Conservation (phyloP, 352 stramenopile species). For the Globisporangium yorkense region DNA sequence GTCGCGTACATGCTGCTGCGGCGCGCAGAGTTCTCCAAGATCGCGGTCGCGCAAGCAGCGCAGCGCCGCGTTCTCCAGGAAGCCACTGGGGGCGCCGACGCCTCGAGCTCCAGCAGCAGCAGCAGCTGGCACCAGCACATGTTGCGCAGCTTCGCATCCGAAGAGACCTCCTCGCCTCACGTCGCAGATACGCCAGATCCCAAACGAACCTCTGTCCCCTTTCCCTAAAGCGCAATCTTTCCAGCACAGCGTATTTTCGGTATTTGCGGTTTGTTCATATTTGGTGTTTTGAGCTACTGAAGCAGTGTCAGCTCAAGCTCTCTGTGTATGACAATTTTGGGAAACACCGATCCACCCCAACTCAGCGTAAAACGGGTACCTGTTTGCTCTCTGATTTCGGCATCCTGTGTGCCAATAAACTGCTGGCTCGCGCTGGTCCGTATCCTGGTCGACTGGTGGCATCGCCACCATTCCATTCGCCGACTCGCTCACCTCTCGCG, state of each 20-base stretch:
- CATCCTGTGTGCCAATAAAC: neutral
- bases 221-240: neutral
- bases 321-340: neutral
- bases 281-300: neutral
- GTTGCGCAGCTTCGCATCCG: neutral
- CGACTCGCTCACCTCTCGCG: neutral
- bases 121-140: neutral
- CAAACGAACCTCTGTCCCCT: constrained; percentile 1
- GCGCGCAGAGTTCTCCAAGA: constrained; percentile 13
- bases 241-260: neutral
- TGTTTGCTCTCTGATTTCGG: neutral
- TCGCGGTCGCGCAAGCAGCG: constrained; percentile 2
- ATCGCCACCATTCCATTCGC: constrained; percentile 8
- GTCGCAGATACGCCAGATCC: constrained; percentile 1
- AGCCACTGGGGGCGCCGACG: neutral
- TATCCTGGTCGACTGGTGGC: neutral
- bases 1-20: constrained; percentile 19
- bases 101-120: neutral
- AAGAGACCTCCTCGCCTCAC: neutral
- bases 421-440: constrained; percentile 7
- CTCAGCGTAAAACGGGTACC: no score
- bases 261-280: neutral
- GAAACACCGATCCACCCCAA: neutral
- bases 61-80: neutral
- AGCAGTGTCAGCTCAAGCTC: no score